Evolutionary conservation across 2,329 filamentous ascomycete genomes (phyloP), one percentile per base, ranked within the genome.

Genomic region (Alternaria ethzedia): DNA sequence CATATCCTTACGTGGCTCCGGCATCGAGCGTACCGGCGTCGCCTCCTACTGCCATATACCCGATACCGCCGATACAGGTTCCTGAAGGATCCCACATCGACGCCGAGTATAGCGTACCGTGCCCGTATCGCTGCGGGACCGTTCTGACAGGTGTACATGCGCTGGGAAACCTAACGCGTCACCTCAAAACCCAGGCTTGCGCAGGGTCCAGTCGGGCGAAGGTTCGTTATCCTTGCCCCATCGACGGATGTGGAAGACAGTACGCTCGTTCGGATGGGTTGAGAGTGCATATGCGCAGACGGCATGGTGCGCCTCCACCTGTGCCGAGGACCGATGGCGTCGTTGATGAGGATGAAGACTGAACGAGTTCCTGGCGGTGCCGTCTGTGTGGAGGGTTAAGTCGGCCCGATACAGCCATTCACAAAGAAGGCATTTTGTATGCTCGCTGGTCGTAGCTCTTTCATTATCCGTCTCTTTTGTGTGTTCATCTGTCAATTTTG

Each of bases 261-360:
- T 78, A 75, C 49, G 61, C 64, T 25, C 66, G 75, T 12, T 75
- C 74, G 2, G 75, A 78, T 58, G 75, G 69, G 4, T 26, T 72
- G 43, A 63, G 55, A 41, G 67, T 70, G 30, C 70, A 71, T 25
- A 61, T 69, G 51, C 63, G 70, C 3, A 68, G 61, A 49, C 46
- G 65, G 17, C 70, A 71, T 36, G 60, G 59, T 26, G 63, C 65
- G n/a, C 60, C 65, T 15, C 63, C 62, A 11, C 20, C 52, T 10
- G 30, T 52, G 23, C 54, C 58, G 4, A 62, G 56, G 11, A 55
- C 30, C 9, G 45, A 45, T 12, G 47, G 56, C 13, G 32, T 28
- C 11, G 47, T 54, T 17, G 56, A 57, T 23, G 50, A 45, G 13
- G 56, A 60, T 6, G 57, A 51, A 21, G 36, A 51, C 23, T 50